Evolutionary conservation across 2,329 filamentous ascomycete species (phyloP), one percentile per base, ranked within the genome.

Genomic region (Fusarium lateritium): DNA sequence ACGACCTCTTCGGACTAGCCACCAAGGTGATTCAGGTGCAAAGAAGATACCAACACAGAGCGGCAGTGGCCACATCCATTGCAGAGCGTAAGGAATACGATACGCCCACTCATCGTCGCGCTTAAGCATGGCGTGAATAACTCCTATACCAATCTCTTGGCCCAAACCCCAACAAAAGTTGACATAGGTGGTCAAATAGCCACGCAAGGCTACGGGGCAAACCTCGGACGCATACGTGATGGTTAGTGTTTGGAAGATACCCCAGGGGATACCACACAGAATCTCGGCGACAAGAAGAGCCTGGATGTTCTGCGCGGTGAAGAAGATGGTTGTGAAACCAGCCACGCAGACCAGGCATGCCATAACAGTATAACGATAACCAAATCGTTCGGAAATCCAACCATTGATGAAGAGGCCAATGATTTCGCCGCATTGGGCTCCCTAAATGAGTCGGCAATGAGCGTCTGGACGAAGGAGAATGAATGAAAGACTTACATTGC

Each of bases 121-220:
- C 74, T 84, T 80, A 38, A 92, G 80, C 84, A 93, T 91, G 66
- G 86, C 83, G 76, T 88, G 89, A 73, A 93, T 90, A 62, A 92
- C 91, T n/a, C 89, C 91, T 54, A 92, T 90, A 43, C 89, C 91
- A 56, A 93, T 90, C 59, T 91, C 83, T 78, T 94, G 91, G 19
- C 91, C 91, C n/a, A 93, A 81, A 34, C 89, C 91, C 90, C 91
- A 93, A 83, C 91, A 93, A 74, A 91, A 90, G 80, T 92, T 92
- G 79, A 92, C 88, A 67, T 92, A 93, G 8, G 91, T 92, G 2
- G 91, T 93, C 67, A 92, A 79, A 74, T 91, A 91, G 55, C 90
- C 90, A 64, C 91, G 88, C 53, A 94, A 84, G 45, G 90, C 88
- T 8, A 93, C 86, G 5, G 91, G 91, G 75, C 90, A 92, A 61